These are phyloP conservation scores for Yamadazyma scolyti DNA, from an alignment of 805 yeast genomes.

Conservation along the genomic window DNA sequence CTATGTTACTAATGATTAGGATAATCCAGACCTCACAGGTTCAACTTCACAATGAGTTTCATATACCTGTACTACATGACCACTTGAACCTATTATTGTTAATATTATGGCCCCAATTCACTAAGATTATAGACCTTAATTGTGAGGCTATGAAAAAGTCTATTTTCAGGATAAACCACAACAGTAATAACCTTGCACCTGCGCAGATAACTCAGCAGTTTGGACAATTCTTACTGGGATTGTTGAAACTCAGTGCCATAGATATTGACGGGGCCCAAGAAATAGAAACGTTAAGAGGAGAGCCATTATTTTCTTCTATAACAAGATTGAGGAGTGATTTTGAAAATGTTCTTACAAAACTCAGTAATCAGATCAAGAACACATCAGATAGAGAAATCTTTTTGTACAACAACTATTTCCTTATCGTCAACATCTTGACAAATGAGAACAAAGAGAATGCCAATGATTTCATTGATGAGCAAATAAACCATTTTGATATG, in stretches of 20 bases:
- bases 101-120: constrained; percentile 83
- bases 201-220: constrained; percentile 72
- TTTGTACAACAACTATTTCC: constrained; percentile 66
- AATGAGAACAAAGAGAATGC: constrained; percentile 26
- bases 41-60: constrained; percentile 60
- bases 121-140: constrained; percentile 69
- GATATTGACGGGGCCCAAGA: constrained; percentile 9
- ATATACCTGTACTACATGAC: constrained; percentile 67
- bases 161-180: constrained; percentile 6
- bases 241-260: constrained; percentile 49
- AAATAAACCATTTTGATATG: constrained; percentile 33
- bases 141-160: constrained; percentile 63
- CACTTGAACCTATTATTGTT: constrained; percentile 65
- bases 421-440: constrained; percentile 54
- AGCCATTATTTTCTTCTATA: constrained; percentile 71
- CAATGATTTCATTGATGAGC: constrained; percentile 29
- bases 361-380: constrained; percentile 40
- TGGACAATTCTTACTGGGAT: constrained; percentile 66
- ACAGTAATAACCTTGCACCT: constrained; percentile 35
- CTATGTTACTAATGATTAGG: constrained; percentile 71
- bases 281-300: constrained; percentile 38
- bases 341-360: constrained; percentile 71
- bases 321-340: constrained; percentile 71
- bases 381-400: constrained; percentile 60
- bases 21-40: constrained; percentile 61